Evolutionary conservation across 306 rosid species (phyloP).

Genomic region (Fragaria iinumae): DNA sequence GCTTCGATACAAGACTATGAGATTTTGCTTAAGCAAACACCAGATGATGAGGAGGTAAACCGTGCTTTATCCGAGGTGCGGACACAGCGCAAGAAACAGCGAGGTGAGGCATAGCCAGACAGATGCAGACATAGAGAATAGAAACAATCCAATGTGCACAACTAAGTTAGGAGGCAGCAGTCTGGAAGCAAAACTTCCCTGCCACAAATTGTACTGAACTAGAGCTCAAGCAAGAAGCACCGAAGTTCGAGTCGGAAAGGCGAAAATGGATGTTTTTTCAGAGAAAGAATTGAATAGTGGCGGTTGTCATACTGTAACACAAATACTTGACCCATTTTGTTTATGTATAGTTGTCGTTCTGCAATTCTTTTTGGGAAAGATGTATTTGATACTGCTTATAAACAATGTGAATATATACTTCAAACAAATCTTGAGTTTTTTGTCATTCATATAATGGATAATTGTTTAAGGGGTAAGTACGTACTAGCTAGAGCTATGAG

Average conservation of each 20-base stretch:
- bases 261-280: background rate
- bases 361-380: constrained; percentile 13
- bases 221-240: constrained; percentile 11
- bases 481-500: background rate
- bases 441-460: background rate
- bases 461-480: background rate
- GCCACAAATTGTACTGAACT: background rate
- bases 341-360: background rate
- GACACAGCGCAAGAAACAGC: constrained; percentile 39
- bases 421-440: background rate
- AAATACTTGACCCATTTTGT: background rate
- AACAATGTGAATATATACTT: background rate
- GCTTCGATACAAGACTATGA: constrained; percentile 72
- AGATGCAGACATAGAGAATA: background rate
- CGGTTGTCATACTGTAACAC: background rate
- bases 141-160: constrained; percentile 6
- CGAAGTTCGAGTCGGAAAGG: background rate
- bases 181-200: constrained; percentile 8
- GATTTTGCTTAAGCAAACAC: constrained; percentile 47
- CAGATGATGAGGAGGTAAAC: constrained; percentile 50
- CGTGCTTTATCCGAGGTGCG: constrained; percentile 49
- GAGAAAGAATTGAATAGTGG: constrained; percentile 8
- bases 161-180: constrained; percentile 5
- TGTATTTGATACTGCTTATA: constrained; percentile 10
- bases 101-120: constrained; percentile 26